phyloP scores from a whole-genome alignment of 2,329 filamentous ascomycete species.

The Hymenotorrendiella dingleyae region DNA sequence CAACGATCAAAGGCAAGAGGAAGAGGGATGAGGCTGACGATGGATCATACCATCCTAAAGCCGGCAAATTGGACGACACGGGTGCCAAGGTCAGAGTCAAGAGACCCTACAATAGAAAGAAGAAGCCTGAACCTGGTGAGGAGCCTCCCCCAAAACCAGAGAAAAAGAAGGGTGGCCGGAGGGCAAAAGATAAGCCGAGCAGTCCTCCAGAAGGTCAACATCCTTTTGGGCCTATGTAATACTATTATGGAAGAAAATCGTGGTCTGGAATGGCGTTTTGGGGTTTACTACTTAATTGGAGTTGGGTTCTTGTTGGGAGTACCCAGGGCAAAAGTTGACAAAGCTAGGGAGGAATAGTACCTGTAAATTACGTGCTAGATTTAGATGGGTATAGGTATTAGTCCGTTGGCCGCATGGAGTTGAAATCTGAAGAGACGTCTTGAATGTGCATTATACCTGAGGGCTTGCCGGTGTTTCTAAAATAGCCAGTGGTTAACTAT shows the following conservation, averaged over 20 bases:
- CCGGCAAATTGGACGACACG: conserved; percentile 33
- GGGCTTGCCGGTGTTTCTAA: no score
- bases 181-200: conserved; percentile 53
- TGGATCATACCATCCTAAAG: conserved; percentile 51
- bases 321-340: no score
- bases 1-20: conserved; percentile 34
- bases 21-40: conserved; percentile 46
- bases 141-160: conserved; percentile 10
- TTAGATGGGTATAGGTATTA: no score
- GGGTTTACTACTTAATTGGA: conserved; percentile 2
- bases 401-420: no score
- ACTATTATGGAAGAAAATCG: neutral
- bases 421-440: no score
- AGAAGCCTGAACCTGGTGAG: conserved; percentile 18
- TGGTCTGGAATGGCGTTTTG: neutral
- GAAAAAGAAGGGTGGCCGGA: conserved; percentile 35
- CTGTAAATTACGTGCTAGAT: no score
- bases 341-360: no score
- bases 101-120: conserved; percentile 20
- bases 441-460: no score
- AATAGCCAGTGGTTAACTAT: no score
- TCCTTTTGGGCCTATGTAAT: conserved; percentile 9
- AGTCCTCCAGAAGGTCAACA: conserved; percentile 13
- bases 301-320: no score
- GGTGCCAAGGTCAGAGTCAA: conserved; percentile 23